Evolutionary conservation across 495 filamentous ascomycete species (phyloP).

Genomic region (Aspergillus nanangensis): DNA sequence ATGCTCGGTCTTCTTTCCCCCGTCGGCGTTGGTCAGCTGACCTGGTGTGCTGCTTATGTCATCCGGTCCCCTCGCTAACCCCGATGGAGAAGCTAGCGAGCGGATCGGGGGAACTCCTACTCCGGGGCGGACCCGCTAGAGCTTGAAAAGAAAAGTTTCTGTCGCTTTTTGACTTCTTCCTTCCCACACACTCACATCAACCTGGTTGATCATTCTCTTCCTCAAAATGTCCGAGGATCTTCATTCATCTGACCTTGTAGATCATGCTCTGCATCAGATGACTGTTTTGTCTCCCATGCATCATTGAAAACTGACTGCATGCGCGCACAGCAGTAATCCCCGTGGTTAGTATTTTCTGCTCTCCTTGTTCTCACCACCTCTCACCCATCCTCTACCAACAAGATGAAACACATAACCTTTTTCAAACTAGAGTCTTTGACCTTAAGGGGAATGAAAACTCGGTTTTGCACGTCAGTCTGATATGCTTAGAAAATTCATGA

Average conservation of each 20-base stretch:
- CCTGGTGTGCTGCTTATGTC: too few species aligned
- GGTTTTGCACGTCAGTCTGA: conserved; percentile 99
- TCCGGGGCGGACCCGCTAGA: conserved; percentile 8
- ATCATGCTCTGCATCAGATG: too few species aligned
- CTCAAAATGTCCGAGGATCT: background rate
- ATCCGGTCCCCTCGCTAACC: too few species aligned
- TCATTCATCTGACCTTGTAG: background rate
- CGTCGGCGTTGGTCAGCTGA: background rate
- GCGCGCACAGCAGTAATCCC: background rate
- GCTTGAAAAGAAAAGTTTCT: conserved; percentile 21
- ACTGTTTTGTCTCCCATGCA: conserved; percentile 1
- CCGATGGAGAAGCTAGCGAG: background rate
- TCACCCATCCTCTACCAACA: conserved; percentile 15
- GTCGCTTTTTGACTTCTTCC: conserved; percentile 6
- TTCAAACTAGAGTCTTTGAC: conserved; percentile 99
- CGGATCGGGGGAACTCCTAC: background rate
- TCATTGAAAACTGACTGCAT: conserved; percentile 4
- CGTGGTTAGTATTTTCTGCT: conserved; percentile 5
- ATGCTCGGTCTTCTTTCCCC: conserved; percentile 10
- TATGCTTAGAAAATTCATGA: conserved; percentile 17
- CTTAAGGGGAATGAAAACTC: conserved; percentile 83
- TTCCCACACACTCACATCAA: conserved; percentile 2
- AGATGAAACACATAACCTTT: conserved; percentile 78
- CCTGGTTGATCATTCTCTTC: background rate
- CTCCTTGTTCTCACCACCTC: background rate